Evolutionary conservation across 2,329 filamentous ascomycete genomes (phyloP).

Genomic region (Trichoderma oligosporum): DNA sequence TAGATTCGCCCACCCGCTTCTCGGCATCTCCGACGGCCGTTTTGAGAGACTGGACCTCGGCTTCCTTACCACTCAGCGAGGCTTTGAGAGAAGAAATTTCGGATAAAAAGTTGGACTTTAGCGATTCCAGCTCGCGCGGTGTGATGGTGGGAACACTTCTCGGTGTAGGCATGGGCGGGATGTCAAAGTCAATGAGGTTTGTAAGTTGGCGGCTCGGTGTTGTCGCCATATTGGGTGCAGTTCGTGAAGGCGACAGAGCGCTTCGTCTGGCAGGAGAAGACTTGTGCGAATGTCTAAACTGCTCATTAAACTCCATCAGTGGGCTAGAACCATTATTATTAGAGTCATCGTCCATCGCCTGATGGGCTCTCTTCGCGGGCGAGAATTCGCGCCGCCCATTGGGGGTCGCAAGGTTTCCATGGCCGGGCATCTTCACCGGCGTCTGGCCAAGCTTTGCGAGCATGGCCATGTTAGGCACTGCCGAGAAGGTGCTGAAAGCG

Average conservation of each 20-base stretch:
- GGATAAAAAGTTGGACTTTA: slow-evolving; percentile 86
- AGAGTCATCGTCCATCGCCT: slow-evolving; percentile 40
- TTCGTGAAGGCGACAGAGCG: slow-evolving; percentile 31
- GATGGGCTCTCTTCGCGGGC: slow-evolving; percentile 36
- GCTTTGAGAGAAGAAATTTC: slow-evolving; percentile 94
- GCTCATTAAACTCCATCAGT: slow-evolving; percentile 83
- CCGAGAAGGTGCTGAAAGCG: slow-evolving; percentile 85
- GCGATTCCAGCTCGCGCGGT: slow-evolving; percentile 82
- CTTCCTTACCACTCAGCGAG: slow-evolving; percentile 86
- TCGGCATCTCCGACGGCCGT: slow-evolving; percentile 86
- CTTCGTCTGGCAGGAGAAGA: slow-evolving; percentile 49
- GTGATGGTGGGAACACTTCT: slow-evolving; percentile 88
- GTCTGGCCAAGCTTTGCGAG: slow-evolving; percentile 71
- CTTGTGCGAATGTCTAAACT: slow-evolving; percentile 48
- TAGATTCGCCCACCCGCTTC: slow-evolving; percentile 79
- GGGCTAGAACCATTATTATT: slow-evolving; percentile 71
- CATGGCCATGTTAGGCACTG: slow-evolving; percentile 80
- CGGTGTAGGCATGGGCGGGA: slow-evolving; percentile 89
- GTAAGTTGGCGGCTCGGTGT: slow-evolving; percentile 56
- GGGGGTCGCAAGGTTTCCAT: slow-evolving; percentile 37
- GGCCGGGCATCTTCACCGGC: slow-evolving; percentile 50
- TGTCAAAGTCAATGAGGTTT: slow-evolving; percentile 72
- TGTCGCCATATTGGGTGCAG: slow-evolving; percentile 30
- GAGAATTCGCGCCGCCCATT: slow-evolving; percentile 36
- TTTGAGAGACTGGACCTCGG: slow-evolving; percentile 83